Evolutionary conservation across 2,329 filamentous ascomycete genomes (phyloP).

Genomic region (Seiridium cupressi): DNA sequence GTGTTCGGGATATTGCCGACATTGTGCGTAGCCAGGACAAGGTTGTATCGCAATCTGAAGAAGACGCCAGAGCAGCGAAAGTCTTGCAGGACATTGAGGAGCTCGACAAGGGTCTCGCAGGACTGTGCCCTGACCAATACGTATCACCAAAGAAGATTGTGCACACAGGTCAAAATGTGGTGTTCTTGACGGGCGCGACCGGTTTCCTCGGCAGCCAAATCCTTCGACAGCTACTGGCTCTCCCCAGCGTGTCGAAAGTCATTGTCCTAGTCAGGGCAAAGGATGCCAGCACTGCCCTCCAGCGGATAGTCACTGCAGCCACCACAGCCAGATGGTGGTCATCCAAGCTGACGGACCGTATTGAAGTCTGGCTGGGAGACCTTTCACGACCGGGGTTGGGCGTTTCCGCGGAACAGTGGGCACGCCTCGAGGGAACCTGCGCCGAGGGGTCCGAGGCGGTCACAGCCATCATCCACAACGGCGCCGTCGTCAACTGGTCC

Average conservation of each 20-base stretch:
- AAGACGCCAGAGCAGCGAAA: not conserved
- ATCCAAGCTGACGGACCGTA: not conserved
- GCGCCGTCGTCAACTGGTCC: slow-evolving; percentile 37
- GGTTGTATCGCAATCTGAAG: not conserved
- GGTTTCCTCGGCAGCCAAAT: slow-evolving; percentile 7
- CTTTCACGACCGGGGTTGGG: slow-evolving; percentile 3
- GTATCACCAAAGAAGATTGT: not conserved
- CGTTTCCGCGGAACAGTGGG: not conserved
- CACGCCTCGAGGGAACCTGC: not conserved
- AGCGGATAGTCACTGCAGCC: not conserved
- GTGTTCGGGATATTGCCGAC: not conserved
- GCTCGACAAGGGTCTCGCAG: not conserved
- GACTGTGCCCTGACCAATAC: not conserved
- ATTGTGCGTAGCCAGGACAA: not conserved
- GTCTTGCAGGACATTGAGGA: slow-evolving; percentile 3
- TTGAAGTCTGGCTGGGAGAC: slow-evolving; percentile 7
- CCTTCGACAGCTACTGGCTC: slow-evolving; percentile 3
- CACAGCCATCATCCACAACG: slow-evolving; percentile 51
- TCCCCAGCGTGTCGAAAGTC: not conserved
- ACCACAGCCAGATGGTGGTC: slow-evolving; percentile 1
- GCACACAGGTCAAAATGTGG: not conserved
- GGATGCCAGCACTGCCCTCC: not conserved
- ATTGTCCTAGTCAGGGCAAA: not conserved
- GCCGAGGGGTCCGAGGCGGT: not conserved
- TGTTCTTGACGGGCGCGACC: slow-evolving; percentile 2